Evolutionary conservation across 2,329 filamentous ascomycete species (phyloP), one percentile per base, ranked within the genome.

Genomic region (Fusarium euwallaceae): DNA sequence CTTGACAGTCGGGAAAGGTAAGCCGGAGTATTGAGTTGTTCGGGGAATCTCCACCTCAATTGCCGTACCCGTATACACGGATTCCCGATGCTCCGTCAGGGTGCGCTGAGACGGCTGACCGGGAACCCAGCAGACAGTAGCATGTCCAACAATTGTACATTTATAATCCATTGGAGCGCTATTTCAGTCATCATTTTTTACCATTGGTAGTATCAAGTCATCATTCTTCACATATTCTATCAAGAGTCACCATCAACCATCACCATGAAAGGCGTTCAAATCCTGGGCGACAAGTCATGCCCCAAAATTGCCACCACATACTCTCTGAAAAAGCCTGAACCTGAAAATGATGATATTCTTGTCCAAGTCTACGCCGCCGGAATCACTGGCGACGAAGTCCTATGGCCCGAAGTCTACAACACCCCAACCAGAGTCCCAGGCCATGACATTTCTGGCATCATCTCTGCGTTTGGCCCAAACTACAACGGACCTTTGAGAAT

Each of bases 211-310:
- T 5, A 53, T 29, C 10, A 16, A 9, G 24, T 17, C 48, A 53
- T 53, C 24, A 32, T 32, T 5, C 17, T 6, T 53, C 9, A 17
- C 17, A 53, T 5, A 53, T 53, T 32, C 24, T n/a, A 22, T 12
- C 9, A 22, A 20, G 8, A 29, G 24, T 5, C 4, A 60, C 10
- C 17, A 60, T 6, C 34, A 16, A 16, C 2, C 11, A 34, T 10
- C 27, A 71, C n/a, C 14, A 83, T 84, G 82, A 82, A 79, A 48
- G 81, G 81, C 9, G 69, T 83, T 17, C 79, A 82, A 45, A 70
- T 84, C 29, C 59, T 79, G 0, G 81, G 81, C 22, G 70, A 74
- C n/a, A 72, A 66, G 1, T 64, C 62, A 0, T 68, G 70, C 29
- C 78, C 76, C 3, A 37, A 69, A 1, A 62, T 82, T 22, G 62